Evolutionary conservation across 202 grass and related monocot species (phyloP), one percentile per base, ranked within the genome.

Genomic region (Zoysia matrella): DNA sequence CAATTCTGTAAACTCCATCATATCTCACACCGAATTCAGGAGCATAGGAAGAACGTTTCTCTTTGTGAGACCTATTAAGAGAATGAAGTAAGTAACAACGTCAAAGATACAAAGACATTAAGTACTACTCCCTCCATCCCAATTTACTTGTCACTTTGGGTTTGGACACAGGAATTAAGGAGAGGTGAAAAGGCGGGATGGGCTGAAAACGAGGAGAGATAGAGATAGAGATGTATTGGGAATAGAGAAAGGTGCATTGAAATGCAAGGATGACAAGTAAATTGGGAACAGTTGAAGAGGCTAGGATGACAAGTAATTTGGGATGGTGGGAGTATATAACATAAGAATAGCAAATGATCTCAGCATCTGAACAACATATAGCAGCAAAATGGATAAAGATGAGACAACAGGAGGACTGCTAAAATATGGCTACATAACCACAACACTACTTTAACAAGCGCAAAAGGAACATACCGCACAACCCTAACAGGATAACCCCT

Each of bases 21-120:
- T 98, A 98, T 2, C 96, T 79, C 56, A 98, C 92, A 62, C 96
- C 92, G 58, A 3, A 14, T 83, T 92, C 92, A 89, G 96, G 96
- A 68, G 96, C 91, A 89, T 98, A 98, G 2, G 96, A 91, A 70
- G 96, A 95, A 50, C 96, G 82, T 58, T 98, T 98, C 89, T 98
- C 96, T 75, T 98, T 98, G 47, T 95, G 90, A 2, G 96, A 95
- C 58, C 94, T 97, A 89, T 69, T 51, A 82, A 71, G 43, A 78
- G 46, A 86, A 69, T 42, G 14, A 56, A 8, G 47, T 65, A 18
- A 67, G 41, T 14, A 8, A 80, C 61, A n/a, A 74, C 41, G 58
- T 69, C 9, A 45, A 5, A 69, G 15, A 52, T 41, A 14, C 40
- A 1, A 62, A 3, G 52, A 56, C 13, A 48, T 9, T 0, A 14